Percentiles rank a stretch among this genome's conserved stretches.
phyloP scores from a whole-genome alignment of 306 rosid genomes.

The Cucurbita moschata region DNA sequence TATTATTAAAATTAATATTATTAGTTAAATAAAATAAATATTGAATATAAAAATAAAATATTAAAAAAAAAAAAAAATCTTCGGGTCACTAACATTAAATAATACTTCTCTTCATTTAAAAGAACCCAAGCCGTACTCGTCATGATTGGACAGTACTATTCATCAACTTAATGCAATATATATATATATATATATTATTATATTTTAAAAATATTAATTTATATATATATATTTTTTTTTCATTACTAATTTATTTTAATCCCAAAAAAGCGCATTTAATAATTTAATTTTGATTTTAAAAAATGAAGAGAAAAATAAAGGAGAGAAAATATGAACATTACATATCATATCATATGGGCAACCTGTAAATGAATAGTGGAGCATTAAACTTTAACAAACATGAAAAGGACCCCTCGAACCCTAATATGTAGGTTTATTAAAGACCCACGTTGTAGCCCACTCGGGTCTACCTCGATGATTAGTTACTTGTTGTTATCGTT shows the following conservation, averaged over 20 bases:
- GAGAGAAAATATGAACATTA: not conserved
- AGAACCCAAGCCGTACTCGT: not conserved
- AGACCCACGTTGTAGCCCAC: not conserved
- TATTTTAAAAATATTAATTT: not conserved
- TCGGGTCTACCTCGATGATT: no score
- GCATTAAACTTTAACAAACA: not conserved
- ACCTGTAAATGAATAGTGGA: not conserved
- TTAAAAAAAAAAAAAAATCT: not conserved
- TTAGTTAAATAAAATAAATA: no score
- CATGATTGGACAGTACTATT: not conserved
- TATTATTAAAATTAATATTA: no score
- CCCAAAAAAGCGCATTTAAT: not conserved
- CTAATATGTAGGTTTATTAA: not conserved
- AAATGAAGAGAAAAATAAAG: not conserved
- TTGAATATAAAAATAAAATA: no score
- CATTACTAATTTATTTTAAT: no score
- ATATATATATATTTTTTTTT: no score
- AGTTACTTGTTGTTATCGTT: no score
- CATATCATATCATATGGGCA: not conserved
- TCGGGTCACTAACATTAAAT: not conserved
- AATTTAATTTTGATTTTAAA: not conserved
- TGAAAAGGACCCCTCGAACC: not conserved
- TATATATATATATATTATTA: not conserved
- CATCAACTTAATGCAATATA: not conserved
- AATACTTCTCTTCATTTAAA: not conserved